Evolutionary conservation across 139 green algal genomes (phyloP).

Genomic region (Klebsormidium nitens): DNA sequence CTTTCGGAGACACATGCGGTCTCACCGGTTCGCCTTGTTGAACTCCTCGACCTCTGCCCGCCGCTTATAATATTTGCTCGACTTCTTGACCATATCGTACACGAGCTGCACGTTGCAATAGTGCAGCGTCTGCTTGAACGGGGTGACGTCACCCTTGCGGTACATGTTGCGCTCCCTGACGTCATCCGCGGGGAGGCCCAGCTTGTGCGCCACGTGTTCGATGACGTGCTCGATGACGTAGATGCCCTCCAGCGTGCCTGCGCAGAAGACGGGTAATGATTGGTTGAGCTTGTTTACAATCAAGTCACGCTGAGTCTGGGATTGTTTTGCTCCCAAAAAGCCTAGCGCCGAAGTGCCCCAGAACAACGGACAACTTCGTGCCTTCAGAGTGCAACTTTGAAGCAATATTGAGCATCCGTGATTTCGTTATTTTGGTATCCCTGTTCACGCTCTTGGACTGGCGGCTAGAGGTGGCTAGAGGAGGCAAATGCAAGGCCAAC

Average conservation of each 20-base stretch:
- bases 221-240: conserved; percentile 32
- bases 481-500: too few relatives aligned
- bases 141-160: conserved; percentile 12
- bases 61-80: conserved; percentile 22
- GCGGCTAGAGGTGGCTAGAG: too few relatives aligned
- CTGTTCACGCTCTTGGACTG: too few relatives aligned
- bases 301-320: too few relatives aligned
- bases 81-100: conserved; percentile 1
- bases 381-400: too few relatives aligned
- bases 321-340: too few relatives aligned
- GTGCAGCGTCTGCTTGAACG: conserved; percentile 1
- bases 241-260: conserved; percentile 22
- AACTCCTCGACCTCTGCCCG: conserved; percentile 14
- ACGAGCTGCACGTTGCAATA: conserved; percentile 17
- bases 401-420: too few relatives aligned
- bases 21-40: conserved; percentile 23
- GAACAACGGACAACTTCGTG: too few relatives aligned
- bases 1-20: too few relatives aligned
- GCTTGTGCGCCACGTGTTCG: conserved; percentile 22
- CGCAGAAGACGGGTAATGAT: background rate
- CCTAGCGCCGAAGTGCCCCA: too few relatives aligned
- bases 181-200: conserved; percentile 15
- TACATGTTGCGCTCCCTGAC: conserved; percentile 29
- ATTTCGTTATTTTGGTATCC: too few relatives aligned
- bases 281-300: background rate